Percentiles rank a stretch among this genome's conserved stretches.
These are phyloP conservation scores for Picochlorum sp. DNA, from an alignment of 139 green algal genomes.

Conservation along the genomic window DNA sequence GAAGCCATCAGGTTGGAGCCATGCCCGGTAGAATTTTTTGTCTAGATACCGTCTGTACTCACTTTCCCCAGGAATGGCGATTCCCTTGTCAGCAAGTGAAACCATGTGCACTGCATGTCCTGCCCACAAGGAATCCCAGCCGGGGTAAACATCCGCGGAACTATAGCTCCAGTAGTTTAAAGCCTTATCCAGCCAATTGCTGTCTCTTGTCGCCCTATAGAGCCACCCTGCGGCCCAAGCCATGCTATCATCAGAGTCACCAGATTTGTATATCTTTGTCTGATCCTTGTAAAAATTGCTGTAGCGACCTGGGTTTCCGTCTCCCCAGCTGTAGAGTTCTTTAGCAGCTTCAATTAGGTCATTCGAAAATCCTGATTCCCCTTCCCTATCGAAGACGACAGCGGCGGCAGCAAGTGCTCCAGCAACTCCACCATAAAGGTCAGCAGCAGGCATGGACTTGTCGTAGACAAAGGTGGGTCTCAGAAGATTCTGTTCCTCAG, in stretches of 20 bases:
- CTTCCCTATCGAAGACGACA: conserved; percentile 25
- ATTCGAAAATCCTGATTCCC: conserved; percentile 26
- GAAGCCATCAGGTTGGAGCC: conserved; percentile 4
- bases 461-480: conserved; percentile 20
- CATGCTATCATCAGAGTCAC: conserved; percentile 40
- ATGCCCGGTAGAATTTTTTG: conserved; percentile 1
- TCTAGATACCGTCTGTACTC: neutral
- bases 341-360: conserved; percentile 28
- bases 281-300: conserved; percentile 17
- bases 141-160: neutral
- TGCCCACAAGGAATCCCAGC: conserved; percentile 8
- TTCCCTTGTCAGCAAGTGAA: neutral
- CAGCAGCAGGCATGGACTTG: conserved; percentile 32
- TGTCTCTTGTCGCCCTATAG: conserved; percentile 35
- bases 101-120: neutral
- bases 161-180: neutral
- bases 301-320: conserved; percentile 37
- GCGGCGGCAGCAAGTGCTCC: conserved; percentile 38
- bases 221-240: conserved; percentile 45
- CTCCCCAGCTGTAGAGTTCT: conserved; percentile 35
- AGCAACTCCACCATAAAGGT: conserved; percentile 38
- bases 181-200: conserved; percentile 18
- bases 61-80: neutral
- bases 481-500: conserved; percentile 21
- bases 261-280: neutral